Base-by-base conservation (phyloP, 2,329 filamentous ascomycete genomes). In the Epichloe hybrida region DNA sequence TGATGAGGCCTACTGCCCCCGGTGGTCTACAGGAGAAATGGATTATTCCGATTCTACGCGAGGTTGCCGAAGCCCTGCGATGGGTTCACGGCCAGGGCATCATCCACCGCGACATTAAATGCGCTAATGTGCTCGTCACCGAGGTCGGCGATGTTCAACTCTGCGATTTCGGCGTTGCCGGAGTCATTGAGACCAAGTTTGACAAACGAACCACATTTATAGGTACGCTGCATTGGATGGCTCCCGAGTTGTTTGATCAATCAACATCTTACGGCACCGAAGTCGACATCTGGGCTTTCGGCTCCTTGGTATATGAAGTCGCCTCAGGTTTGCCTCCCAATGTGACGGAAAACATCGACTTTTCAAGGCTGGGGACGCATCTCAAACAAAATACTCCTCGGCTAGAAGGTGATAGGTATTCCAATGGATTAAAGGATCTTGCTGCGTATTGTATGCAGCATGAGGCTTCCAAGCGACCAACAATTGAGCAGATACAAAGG, bases 141-240 rank as follows among this genome's bases (percentile, higher is more conserved):
- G 86, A 91, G 65, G 76, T 80, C 37, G 87, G 87, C 27, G 72
- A 79, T 31, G 84, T 93, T 7, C 87, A 93, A 64, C 76, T 93
- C 36, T 89, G 86, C 62, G 87, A 93, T 62, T 93, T 93, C 64
- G 87, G 88, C 56, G 86, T 93, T 46, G 85, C 87, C 34, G 86
- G 84, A 43, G 79, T 88, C 45, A 78, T 90, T 51, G 85, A 90
- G 62, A 83, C 76, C 41, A 83, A 86, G 57, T 76, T 82, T 50
- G 82, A 86, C 59, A 93, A 93, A 67, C 74, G 86, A 49, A 83
- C 83, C 4, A 91, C 87, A 1, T 83, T 91, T 46, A 85, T 91
- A 51, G 87, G 87, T 21, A 93, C 88, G 0, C 83, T 84, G 3
- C 82, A 90, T 65, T 93, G 86, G 84, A 90, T 93, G 86, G 85